Base-by-base conservation (phyloP, 2,329 filamentous ascomycete genomes). In the Ophiostoma populinum region DNA sequence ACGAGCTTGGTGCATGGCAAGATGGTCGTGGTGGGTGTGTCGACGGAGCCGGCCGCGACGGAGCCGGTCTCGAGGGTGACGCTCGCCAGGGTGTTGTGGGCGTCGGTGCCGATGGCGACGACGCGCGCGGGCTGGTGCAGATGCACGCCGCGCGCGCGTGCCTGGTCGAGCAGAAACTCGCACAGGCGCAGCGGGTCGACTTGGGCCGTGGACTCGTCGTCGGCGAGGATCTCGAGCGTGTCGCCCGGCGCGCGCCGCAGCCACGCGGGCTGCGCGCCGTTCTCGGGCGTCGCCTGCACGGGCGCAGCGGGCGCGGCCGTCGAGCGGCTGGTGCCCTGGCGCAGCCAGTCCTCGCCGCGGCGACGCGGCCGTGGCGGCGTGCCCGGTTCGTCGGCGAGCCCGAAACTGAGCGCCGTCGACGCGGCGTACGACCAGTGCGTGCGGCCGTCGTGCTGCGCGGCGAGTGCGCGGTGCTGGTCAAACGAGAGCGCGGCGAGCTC, bases 121-220 rank as follows among this genome's bases (percentile, higher is more conserved):
- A 69, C 67, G 19, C 55, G 61, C 4, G 72, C 70, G 1, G 75
- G 76, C 24, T 81, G 46, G 62, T 75, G 20, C 67, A 76, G 48
- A 55, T 80, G 42, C 4, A 83, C 77, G 11, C 78, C 78, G 15
- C 63, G 59, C 16, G 59, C 53, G n/a, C 62, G 46, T 42, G 69
- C 73, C 42, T 64, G 53, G 11, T 63, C 50, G 10, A 82, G 55
- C 2, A 90, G 58, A 49, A 74, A 83, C 32, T 65, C 57, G 41
- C 71, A 83, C 12, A 87, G 59, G 29, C 60, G 58, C 9, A 71
- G 49, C 0, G 81, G 80, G 45, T 86, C 76, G 66, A 80, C 61
- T 51, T 81, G 74, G 11, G 71, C 78, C 12, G 70, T 70, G 3
- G 61, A 70, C 4, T 62, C 67, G 13, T 68, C 63, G 18, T 65